Evolutionary conservation across 2,329 filamentous ascomycete genomes (phyloP).

Genomic region (Aspergillus terreus): DNA sequence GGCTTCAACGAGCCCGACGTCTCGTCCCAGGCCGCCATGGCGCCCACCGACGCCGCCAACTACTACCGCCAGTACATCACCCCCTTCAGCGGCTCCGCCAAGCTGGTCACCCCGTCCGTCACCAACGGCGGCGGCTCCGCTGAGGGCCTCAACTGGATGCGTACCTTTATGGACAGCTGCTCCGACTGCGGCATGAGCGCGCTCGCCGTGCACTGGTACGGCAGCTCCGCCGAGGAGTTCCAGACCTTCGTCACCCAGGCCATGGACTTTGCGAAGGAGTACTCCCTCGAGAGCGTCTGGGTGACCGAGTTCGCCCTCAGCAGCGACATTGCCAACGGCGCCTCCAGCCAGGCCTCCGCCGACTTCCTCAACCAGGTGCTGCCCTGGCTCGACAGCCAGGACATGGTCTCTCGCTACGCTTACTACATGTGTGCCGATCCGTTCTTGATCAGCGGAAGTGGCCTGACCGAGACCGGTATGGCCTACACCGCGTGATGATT

Average conservation of each 20-base stretch:
- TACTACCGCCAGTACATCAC: conserved; percentile 38
- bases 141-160: conserved; percentile 40
- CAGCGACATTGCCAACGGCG: conserved; percentile 22
- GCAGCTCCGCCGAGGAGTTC: conserved; percentile 31
- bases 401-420: conserved; percentile 39
- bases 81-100: conserved; percentile 32
- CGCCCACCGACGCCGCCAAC: conserved; percentile 32
- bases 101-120: conserved; percentile 41
- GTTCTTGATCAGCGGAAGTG: conserved; percentile 25
- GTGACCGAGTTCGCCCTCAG: conserved; percentile 43
- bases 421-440: conserved; percentile 39
- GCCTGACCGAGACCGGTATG: conserved; percentile 27
- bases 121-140: conserved; percentile 33
- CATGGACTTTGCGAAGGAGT: conserved; percentile 27
- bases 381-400: conserved; percentile 38
- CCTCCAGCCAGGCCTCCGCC: conserved; percentile 19
- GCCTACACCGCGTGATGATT: conserved; percentile 19
- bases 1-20: conserved; percentile 48
- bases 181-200: conserved; percentile 37
- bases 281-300: conserved; percentile 42
- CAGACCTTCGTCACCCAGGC: conserved; percentile 36
- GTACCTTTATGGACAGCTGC: conserved; percentile 38
- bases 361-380: conserved; percentile 37
- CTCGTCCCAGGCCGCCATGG: conserved; percentile 35
- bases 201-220: conserved; percentile 47